Percentiles rank a stretch among this genome's conserved stretches.
These are phyloP conservation scores for Chrysanthemum lavandulifolium DNA, from an alignment of 129 eudicot genomes.

Conservation along the genomic window DNA sequence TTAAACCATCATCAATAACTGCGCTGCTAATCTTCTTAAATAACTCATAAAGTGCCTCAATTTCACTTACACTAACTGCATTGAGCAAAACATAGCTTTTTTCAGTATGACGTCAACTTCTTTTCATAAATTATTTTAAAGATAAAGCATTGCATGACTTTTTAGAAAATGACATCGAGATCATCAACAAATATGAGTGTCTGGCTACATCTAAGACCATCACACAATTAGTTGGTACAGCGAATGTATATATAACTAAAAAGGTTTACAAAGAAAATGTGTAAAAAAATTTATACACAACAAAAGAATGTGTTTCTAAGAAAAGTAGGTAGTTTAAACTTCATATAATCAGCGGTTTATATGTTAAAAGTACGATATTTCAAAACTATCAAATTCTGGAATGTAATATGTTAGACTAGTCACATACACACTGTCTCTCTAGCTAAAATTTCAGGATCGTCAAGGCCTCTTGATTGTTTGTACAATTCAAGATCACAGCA, in stretches of 20 bases:
- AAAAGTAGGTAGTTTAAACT: neutral
- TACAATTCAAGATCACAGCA: constrained; percentile 77
- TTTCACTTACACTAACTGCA: constrained; percentile 98
- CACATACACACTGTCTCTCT: constrained; percentile 91
- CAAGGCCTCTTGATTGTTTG: constrained; percentile 73
- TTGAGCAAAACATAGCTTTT: constrained; percentile 11
- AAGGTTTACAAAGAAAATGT: neutral
- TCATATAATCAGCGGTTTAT: constrained; percentile 4
- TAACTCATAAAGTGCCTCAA: constrained; percentile 89
- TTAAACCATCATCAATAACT: constrained; percentile 87
- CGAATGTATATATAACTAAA: neutral
- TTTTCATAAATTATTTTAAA: neutral
- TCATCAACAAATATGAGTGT: constrained; percentile 5
- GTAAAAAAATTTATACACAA: too few species aligned
- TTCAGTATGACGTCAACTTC: constrained; percentile 16
- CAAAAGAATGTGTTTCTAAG: too few species aligned
- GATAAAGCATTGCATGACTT: too few species aligned
- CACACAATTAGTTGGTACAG: neutral
- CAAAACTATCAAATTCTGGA: neutral
- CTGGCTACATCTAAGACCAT: neutral
- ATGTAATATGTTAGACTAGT: constrained; percentile 10
- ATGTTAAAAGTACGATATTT: neutral
- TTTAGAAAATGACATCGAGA: neutral
- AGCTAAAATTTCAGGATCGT: constrained; percentile 91
- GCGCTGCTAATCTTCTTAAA: constrained; percentile 95